Evolutionary conservation across 2,329 filamentous ascomycete species (phyloP).

Genomic region (Epichloe baconii): DNA sequence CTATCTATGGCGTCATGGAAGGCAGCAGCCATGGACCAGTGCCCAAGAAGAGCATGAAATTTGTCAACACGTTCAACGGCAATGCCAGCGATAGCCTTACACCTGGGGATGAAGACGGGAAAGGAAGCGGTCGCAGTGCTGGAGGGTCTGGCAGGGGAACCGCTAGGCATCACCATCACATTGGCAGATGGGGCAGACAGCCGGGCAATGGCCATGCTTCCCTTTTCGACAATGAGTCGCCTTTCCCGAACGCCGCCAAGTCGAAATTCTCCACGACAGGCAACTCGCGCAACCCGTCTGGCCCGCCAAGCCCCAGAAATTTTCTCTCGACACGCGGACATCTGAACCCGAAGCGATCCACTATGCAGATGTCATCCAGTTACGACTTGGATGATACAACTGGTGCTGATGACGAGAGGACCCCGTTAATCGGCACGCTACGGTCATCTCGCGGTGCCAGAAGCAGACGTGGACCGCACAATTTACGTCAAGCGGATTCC

Average conservation of each 20-base stretch:
- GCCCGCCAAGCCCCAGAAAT: slow-evolving; percentile 57
- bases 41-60: slow-evolving; percentile 88
- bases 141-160: slow-evolving; percentile 52
- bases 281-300: slow-evolving; percentile 46
- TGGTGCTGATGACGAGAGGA: slow-evolving; percentile 75
- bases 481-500: slow-evolving; percentile 59
- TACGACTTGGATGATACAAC: slow-evolving; percentile 74
- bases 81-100: slow-evolving; percentile 37
- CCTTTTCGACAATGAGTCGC: slow-evolving; percentile 64
- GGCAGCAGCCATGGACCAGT: slow-evolving; percentile 29
- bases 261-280: slow-evolving; percentile 39
- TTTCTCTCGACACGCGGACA: slow-evolving; percentile 24
- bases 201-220: slow-evolving; percentile 55
- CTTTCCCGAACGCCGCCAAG: slow-evolving; percentile 55
- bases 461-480: slow-evolving; percentile 40
- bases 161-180: slow-evolving; percentile 60
- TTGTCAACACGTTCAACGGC: slow-evolving; percentile 65
- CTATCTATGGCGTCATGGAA: slow-evolving; percentile 57
- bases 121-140: slow-evolving; percentile 46
- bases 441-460: slow-evolving; percentile 46
- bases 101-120: slow-evolving; percentile 53
- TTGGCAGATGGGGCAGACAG: slow-evolving; percentile 61
- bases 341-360: slow-evolving; percentile 33
- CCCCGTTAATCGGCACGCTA: slow-evolving; percentile 56
- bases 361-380: slow-evolving; percentile 44